A percentile compares a stretch with the other conserved stretches of the same genome.
phyloP scores from a whole-genome alignment of 2,329 filamentous ascomycete genomes.

The Aspergillus uvarum region DNA sequence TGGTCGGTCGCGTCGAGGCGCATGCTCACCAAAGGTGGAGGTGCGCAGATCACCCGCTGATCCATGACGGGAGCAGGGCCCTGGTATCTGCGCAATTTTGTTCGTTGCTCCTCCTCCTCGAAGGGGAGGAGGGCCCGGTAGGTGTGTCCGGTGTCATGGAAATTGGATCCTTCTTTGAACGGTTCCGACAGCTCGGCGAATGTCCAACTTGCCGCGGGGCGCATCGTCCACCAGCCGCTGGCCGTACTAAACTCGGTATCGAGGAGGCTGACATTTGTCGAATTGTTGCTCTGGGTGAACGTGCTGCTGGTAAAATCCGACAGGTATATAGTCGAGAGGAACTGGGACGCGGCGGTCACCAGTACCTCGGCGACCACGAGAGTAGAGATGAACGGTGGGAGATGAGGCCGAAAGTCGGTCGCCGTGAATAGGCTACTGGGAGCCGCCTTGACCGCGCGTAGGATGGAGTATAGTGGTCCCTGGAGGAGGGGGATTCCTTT shows the following conservation, averaged over 20 bases:
- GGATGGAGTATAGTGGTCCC: not conserved
- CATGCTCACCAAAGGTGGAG: not conserved
- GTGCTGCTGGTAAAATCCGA: not conserved
- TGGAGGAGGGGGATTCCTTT: not conserved
- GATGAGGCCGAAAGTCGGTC: not conserved
- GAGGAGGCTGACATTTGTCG: not conserved
- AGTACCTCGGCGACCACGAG: not conserved
- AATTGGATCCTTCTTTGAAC: not conserved
- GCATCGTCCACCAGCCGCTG: conserved; percentile 1
- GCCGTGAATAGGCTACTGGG: not conserved
- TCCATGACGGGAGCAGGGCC: not conserved
- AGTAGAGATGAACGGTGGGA: not conserved
- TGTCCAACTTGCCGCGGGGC: not conserved
- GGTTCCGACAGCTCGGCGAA: conserved; percentile 2
- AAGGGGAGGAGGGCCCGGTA: conserved; percentile 1
- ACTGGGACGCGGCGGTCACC: not conserved
- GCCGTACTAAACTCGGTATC: not conserved
- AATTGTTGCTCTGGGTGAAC: not conserved
- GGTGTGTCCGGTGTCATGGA: conserved; percentile 1
- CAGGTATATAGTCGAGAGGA: not conserved
- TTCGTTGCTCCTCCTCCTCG: not conserved
- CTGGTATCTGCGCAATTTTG: not conserved
- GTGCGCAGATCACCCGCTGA: not conserved
- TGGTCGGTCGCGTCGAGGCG: not conserved
- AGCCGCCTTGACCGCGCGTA: not conserved